Evolutionary conservation across 2,329 filamentous ascomycete species (phyloP).

Genomic region (Arthroderma sp.): DNA sequence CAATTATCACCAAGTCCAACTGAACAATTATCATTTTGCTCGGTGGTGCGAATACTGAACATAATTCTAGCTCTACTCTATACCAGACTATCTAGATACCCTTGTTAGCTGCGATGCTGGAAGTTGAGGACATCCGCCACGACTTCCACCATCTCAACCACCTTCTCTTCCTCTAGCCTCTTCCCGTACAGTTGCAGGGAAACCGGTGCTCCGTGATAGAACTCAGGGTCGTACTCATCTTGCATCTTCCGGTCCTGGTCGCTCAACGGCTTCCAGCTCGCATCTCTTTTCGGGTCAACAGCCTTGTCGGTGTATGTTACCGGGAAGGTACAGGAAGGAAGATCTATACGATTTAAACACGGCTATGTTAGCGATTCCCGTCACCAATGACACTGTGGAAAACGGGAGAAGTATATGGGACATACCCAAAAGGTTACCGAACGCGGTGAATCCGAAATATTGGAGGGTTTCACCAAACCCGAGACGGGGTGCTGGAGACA

Average conservation of each 20-base stretch:
- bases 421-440: conserved; percentile 21
- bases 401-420: background rate
- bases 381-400: background rate
- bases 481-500: conserved; percentile 13
- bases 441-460: conserved; percentile 21
- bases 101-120: background rate
- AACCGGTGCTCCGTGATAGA: conserved; percentile 24
- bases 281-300: conserved; percentile 14
- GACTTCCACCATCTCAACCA: conserved; percentile 29
- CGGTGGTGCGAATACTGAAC: background rate
- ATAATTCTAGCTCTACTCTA: background rate
- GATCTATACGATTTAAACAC: conserved; percentile 17
- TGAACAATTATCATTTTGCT: no score
- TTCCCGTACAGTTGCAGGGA: conserved; percentile 20
- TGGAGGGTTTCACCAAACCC: conserved; percentile 18
- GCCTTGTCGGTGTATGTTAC: conserved; percentile 16
- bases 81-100: background rate
- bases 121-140: conserved; percentile 21
- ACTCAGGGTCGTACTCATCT: conserved; percentile 20
- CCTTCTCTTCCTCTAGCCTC: conserved; percentile 23
- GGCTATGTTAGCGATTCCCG: background rate
- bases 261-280: conserved; percentile 22
- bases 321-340: conserved; percentile 17
- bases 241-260: conserved; percentile 22
- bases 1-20: no score